Evolutionary conservation across 768 basidiomycete species (phyloP), one percentile per base, ranked within the genome.

Genomic region (Calocybe gangraenosa): DNA sequence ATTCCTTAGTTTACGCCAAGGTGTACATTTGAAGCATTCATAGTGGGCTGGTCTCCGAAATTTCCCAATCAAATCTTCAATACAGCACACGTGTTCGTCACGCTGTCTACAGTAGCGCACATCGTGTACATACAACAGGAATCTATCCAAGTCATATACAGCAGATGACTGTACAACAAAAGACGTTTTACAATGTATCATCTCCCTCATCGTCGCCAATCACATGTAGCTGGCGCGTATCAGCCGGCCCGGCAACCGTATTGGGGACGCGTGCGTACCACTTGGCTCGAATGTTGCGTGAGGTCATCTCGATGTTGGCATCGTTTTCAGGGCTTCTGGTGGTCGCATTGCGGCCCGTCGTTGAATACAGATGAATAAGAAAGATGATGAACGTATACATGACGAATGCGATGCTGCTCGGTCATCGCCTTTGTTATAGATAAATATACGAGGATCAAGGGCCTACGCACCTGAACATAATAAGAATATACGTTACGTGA

Each of bases 401-500:
- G 31, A 88, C 49, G 71, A 94, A 93, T 0, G 88, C 80, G 37
- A 85, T 70, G 56, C 84, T 86, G 48, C 7, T 34, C 28, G 48
- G 13, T 38, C 8, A 31, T 3, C 10, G 4, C 42, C 28, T 25
- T 47, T 2, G 43, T n/a, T 31, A 15, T 36, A 19, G 22, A 35
- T 17, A 41, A 37, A 9, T 23, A 25, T 13, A 22, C 11, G 43
- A 47, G 38, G 25, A 53, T 13, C 25, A 33, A 31, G 20, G 19
- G 14, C 25, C 42, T 33, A 46, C 74, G 21, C 31, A 85, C 87
- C 85, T 85, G 68, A 82, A 84, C 74, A 92, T 84, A 58, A 88
- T 84, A 14, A 93, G 73, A 30, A 87, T 73, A 56, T 94, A 95
- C 0, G 92, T 92, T 47, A 93, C 92, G 56, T 92, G 90, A 60